Evolutionary conservation across 116 monocot species (phyloP).

Genomic region (Iris pallida): DNA sequence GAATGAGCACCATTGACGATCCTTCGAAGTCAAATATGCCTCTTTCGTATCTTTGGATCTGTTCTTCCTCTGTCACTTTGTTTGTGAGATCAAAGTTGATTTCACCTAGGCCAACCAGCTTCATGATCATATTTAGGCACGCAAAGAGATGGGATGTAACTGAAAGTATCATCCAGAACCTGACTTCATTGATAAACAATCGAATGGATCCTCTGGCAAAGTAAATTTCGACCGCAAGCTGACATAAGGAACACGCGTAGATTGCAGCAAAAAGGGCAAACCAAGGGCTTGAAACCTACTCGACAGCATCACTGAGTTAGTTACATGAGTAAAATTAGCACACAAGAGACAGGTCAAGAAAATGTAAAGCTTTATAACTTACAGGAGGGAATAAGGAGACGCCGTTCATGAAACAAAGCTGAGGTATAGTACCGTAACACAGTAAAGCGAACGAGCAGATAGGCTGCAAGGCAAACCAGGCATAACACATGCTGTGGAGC

Average conservation of each 20-base stretch:
- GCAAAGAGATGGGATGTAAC: slow-evolving; percentile 21
- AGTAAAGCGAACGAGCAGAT: slow-evolving; percentile 12
- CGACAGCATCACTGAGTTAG: too few species aligned
- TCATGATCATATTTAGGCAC: not conserved
- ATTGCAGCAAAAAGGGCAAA: slow-evolving; percentile 6
- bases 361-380: not conserved
- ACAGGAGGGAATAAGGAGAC: slow-evolving; percentile 20
- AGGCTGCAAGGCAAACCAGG: slow-evolving; percentile 3
- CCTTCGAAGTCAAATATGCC: slow-evolving; percentile 22
- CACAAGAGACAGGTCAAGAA: not conserved
- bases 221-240: slow-evolving; percentile 15
- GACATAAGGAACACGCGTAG: slow-evolving; percentile 4
- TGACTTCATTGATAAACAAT: slow-evolving; percentile 18
- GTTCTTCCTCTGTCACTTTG: slow-evolving; percentile 10
- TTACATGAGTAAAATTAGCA: not conserved
- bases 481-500: slow-evolving; percentile 20
- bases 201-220: not conserved
- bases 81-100: slow-evolving; percentile 24
- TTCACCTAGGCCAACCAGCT: slow-evolving; percentile 5
- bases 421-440: slow-evolving; percentile 16
- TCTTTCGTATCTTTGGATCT: slow-evolving; percentile 10
- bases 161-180: slow-evolving; percentile 19
- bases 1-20: slow-evolving; percentile 16
- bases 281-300: slow-evolving; percentile 16
- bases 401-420: slow-evolving; percentile 23